A percentile compares a stretch with the other conserved stretches of the same genome.
Evolutionary conservation across 441 rosid genomes (phyloP).

Genomic region (Melastoma candidum): DNA sequence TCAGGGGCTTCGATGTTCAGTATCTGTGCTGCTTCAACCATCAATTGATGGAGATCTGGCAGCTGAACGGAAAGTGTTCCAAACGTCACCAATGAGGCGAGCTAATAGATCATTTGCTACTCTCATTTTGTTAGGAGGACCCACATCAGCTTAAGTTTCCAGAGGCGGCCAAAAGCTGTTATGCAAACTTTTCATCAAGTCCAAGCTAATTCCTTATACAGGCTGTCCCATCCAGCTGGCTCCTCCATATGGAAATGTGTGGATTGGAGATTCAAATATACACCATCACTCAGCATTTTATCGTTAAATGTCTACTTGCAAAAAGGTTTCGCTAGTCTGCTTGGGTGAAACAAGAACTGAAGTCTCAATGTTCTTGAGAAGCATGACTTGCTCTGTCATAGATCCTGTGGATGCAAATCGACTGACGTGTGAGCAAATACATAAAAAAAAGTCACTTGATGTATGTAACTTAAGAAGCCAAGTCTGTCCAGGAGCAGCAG

Average conservation of each 20-base stretch:
- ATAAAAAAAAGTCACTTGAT: not conserved
- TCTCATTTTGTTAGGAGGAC: too few relatives aligned
- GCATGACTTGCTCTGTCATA: constrained; percentile 85
- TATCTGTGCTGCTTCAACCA: constrained; percentile 75
- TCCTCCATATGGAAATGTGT: too few relatives aligned
- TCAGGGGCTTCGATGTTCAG: constrained; percentile 78
- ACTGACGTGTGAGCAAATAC: constrained; percentile 1
- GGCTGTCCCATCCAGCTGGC: too few relatives aligned
- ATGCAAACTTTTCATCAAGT: too few relatives aligned
- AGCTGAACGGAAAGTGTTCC: constrained; percentile 38
- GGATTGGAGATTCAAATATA: too few relatives aligned
- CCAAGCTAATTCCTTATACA: too few relatives aligned
- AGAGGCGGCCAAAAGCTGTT: too few relatives aligned
- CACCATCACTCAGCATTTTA: too few relatives aligned
- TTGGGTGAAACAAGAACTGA: constrained; percentile 81
- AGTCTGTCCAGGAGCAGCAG: not conserved
- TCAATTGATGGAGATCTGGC: constrained; percentile 70
- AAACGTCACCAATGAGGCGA: too few relatives aligned
- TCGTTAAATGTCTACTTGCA: too few relatives aligned
- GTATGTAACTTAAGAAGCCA: not conserved
- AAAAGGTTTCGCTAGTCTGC: constrained; percentile 36
- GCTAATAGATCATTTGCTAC: too few relatives aligned
- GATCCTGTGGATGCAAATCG: constrained; percentile 37
- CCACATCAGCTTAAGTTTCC: too few relatives aligned
- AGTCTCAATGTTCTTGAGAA: constrained; percentile 93